These are phyloP conservation scores for Rubroboletus satanas DNA, from an alignment of 768 basidiomycete genomes.

Conservation along the genomic window DNA sequence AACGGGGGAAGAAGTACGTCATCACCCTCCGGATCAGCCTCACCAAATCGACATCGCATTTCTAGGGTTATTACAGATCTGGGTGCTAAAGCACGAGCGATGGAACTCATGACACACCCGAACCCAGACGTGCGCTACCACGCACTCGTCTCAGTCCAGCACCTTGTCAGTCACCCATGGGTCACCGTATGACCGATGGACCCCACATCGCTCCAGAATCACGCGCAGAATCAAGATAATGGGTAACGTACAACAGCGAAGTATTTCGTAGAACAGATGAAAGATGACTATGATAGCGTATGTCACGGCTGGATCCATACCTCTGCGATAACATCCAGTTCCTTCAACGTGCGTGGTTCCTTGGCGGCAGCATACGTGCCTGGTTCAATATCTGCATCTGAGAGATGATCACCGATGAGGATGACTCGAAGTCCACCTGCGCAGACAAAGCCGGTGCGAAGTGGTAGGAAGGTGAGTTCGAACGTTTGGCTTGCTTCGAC, in stretches of 20 bases:
- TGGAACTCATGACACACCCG: conserved; percentile 90
- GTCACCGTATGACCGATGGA: conserved; percentile 35
- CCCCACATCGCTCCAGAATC: background rate
- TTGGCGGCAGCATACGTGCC: conserved; percentile 23
- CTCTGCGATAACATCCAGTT: conserved; percentile 71
- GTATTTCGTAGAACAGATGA: conserved; percentile 11
- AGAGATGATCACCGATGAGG: conserved; percentile 52
- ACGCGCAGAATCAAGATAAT: background rate
- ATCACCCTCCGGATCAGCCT: background rate
- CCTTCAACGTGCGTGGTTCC: conserved; percentile 53
- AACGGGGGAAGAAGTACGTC: conserved; percentile 86
- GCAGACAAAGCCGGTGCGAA: conserved; percentile 53
- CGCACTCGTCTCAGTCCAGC: conserved; percentile 85
- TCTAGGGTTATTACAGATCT: conserved; percentile 74
- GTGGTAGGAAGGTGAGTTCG: conserved; percentile 57
- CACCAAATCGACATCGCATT: background rate
- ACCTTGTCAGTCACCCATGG: conserved; percentile 90
- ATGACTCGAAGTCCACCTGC: conserved; percentile 73
- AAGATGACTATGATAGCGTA: conserved; percentile 1
- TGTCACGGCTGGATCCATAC: conserved; percentile 53
- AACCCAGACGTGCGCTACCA: conserved; percentile 90
- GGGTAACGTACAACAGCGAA: conserved; percentile 2
- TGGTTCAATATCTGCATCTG: conserved; percentile 34
- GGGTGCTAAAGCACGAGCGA: conserved; percentile 80
- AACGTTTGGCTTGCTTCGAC: conserved; percentile 52